Evolutionary conservation across 2,329 filamentous ascomycete species (phyloP), one percentile per base, ranked within the genome.

Genomic region (Diplodia intermedia): DNA sequence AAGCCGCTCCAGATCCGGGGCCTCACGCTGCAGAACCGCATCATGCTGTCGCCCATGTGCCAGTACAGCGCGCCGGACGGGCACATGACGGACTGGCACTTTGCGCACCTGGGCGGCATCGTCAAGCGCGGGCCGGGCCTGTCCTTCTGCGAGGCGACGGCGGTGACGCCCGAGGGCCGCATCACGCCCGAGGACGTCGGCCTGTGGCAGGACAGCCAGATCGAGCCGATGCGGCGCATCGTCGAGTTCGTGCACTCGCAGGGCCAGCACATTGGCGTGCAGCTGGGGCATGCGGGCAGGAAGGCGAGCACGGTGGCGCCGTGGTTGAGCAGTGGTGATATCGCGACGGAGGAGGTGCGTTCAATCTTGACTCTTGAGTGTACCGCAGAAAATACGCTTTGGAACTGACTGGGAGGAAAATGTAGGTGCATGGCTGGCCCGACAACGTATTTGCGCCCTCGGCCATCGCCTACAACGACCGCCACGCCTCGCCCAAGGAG

Each of bases 131-230:
- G 94, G 14, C 89, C 91, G 0, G 91, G 88, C 1, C 82, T 97
- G 20, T 82, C 90, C 60, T 87, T 93, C 69, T 84, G 94, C 68
- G 94, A 97, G 81, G 92, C 93, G 31, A 93, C 91, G 0, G 84
- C 89, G 38, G 91, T 97, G 0, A 83, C 87, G 11, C 80, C 91
- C 6, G 88, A 94, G 72, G 93, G 93, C 33, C 87, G 94, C 67
- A 97, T 97, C 82, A 91, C 91, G 0, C 92, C 93, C 1, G 85
- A 94, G 77, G 91, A 94, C 76, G 81, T 83, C 14, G 93, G 94
- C 0, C 81, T 97, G 8, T 97, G 93, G 94, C 85, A 90, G 70
- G 94, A 97, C 77, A 88, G 86, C 40, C 94, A 97, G 78, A 90
- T 94, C 69, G 89, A 86, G 70, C 89, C 89, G 0, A 81, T 96